Conservation (phyloP, 345 rosid genomes). For the Hibiscus mutabilis region DNA sequence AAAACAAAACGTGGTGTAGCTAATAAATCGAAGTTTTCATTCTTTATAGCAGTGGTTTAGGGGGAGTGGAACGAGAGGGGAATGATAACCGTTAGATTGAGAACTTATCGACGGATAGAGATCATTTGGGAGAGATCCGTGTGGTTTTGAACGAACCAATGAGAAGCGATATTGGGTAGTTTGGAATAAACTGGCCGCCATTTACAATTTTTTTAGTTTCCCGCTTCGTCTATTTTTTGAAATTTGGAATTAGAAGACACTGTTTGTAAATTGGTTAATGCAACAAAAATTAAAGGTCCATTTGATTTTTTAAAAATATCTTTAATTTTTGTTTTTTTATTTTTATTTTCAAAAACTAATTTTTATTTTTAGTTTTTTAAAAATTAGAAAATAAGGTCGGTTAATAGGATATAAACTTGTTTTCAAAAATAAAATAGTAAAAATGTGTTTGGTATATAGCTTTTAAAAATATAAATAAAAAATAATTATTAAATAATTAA, state of each 20-base stretch:
- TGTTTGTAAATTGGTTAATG: background rate
- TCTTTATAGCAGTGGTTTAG: background rate
- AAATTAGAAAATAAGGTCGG: no score
- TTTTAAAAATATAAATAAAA: no score
- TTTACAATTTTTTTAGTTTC: background rate
- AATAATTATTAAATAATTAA: no score
- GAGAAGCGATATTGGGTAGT: background rate
- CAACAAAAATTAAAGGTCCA: no score
- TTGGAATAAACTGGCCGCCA: background rate
- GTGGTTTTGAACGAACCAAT: conserved; percentile 2
- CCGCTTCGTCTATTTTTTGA: background rate
- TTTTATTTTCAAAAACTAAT: no score
- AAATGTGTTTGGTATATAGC: no score
- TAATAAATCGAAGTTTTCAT: background rate
- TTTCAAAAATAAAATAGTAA: no score
- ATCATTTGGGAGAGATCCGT: background rate
- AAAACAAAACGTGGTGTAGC: background rate
- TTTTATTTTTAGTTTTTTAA: no score
- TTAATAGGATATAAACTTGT: no score
- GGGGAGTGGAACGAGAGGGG: background rate
- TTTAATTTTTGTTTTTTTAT: no score
- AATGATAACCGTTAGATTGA: conserved; percentile 2
- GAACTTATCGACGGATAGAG: background rate
- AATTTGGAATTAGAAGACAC: background rate
- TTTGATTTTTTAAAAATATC: no score